A percentile compares a stretch with the other conserved stretches of the same genome.
phyloP scores from a whole-genome alignment of 1,284 basidiomycete species.

The Cystobasidium sp. region DNA sequence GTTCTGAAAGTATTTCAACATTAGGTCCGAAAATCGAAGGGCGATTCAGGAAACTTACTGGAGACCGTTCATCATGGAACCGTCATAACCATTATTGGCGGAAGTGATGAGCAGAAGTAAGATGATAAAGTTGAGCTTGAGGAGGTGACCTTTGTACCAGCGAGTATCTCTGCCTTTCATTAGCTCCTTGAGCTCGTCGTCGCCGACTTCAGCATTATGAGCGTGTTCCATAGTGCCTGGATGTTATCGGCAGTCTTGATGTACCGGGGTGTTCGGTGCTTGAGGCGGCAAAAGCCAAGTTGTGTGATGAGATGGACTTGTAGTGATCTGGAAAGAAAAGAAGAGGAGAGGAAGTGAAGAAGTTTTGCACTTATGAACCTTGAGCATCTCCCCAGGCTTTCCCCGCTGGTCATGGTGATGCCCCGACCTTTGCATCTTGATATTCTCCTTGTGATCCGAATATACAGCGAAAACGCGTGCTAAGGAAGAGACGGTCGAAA shows the following conservation, averaged over 20 bases:
- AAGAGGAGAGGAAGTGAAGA: neutral
- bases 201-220: neutral
- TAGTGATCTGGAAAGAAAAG: neutral
- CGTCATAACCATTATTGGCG: conserved; percentile 62
- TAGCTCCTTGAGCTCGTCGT: conserved; percentile 21
- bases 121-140: conserved; percentile 64
- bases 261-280: too few relatives aligned
- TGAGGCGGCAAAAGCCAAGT: too few relatives aligned
- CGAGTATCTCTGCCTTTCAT: conserved; percentile 9
- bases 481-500: too few relatives aligned
- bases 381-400: neutral
- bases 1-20: too few relatives aligned
- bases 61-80: conserved; percentile 66
- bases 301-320: neutral
- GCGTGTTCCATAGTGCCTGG: neutral
- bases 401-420: neutral
- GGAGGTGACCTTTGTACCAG: conserved; percentile 23
- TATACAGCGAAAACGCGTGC: too few relatives aligned
- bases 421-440: neutral
- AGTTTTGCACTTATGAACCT: neutral
- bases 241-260: neutral
- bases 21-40: too few relatives aligned
- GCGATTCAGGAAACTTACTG: too few relatives aligned
- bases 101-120: conserved; percentile 67
- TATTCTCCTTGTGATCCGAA: too few relatives aligned